These are phyloP conservation scores for Fraxinus cuspidata DNA, from an alignment of 257 asterid species.

Conservation along the genomic window DNA sequence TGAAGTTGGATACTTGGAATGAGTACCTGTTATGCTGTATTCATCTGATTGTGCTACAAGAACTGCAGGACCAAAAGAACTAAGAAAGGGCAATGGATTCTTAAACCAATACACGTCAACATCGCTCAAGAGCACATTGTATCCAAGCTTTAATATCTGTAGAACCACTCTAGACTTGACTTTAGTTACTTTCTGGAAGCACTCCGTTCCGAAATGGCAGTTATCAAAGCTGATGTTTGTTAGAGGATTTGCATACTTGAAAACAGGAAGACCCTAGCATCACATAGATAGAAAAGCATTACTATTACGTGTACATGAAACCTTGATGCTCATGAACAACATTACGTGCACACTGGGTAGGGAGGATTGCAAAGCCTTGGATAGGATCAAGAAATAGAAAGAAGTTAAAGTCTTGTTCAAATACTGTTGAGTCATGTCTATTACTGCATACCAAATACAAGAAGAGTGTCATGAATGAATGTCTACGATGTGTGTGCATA, in stretches of 20 bases:
- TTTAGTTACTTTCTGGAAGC: slow-evolving; percentile 91
- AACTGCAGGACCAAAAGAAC: slow-evolving; percentile 72
- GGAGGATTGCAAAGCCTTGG: neutral
- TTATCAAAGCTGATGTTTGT: slow-evolving; percentile 76
- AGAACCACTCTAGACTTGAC: slow-evolving; percentile 88
- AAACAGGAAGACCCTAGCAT: slow-evolving; percentile 83
- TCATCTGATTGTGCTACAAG: slow-evolving; percentile 92
- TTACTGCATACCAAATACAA: neutral
- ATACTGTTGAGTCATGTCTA: neutral
- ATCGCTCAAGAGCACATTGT: slow-evolving; percentile 52
- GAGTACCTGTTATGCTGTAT: slow-evolving; percentile 62
- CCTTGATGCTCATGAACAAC: neutral
- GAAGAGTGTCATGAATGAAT: neutral
- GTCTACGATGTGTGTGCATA: neutral
- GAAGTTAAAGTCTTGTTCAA: neutral
- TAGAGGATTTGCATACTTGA: slow-evolving; percentile 59
- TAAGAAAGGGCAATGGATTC: slow-evolving; percentile 73
- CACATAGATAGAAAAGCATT: slow-evolving; percentile 12
- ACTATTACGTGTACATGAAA: neutral
- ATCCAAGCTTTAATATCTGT: slow-evolving; percentile 79
- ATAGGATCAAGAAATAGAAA: neutral
- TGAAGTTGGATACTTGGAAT: slow-evolving; percentile 2
- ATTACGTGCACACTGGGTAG: neutral
- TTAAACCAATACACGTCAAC: slow-evolving; percentile 55
- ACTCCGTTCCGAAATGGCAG: slow-evolving; percentile 94